A percentile compares a stretch with the other conserved stretches of the same genome.
Evolutionary conservation across 805 yeast genomes (phyloP).

Genomic region (Saccharomyces kudriavzevii): DNA sequence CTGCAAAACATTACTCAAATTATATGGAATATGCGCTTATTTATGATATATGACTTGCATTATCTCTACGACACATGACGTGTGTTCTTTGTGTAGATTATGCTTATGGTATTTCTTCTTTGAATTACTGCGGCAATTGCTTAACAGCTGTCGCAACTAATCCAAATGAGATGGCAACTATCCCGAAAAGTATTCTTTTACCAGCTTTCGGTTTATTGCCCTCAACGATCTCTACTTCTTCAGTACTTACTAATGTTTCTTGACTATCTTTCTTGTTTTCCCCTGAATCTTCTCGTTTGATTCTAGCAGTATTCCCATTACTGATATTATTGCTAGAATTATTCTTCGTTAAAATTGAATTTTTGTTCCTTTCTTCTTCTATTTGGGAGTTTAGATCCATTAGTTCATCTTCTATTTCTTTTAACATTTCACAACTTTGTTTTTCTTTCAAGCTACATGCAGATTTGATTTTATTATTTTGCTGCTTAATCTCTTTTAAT

Average conservation of each 20-base stretch:
- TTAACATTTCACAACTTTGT: constrained; percentile 12
- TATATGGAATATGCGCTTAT: background rate
- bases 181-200: background rate
- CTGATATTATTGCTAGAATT: background rate
- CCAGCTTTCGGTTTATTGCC: background rate
- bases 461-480: constrained; percentile 10
- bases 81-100: background rate
- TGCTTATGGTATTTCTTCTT: background rate
- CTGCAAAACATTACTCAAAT: background rate
- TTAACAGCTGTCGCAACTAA: background rate
- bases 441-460: constrained; percentile 7
- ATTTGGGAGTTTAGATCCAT: constrained; percentile 28
- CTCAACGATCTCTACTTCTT: background rate
- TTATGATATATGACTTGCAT: background rate
- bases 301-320: background rate
- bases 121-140: background rate
- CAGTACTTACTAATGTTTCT: background rate
- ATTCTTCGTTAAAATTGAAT: constrained; percentile 15
- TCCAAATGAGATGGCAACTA: background rate
- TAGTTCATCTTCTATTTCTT: constrained; percentile 19
- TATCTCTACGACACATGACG: background rate
- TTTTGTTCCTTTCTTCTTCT: constrained; percentile 30
- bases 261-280: background rate
- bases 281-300: background rate
- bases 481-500: constrained; percentile 12